Evolutionary conservation across 2,329 filamentous ascomycete species (phyloP).

Genomic region (Botrytis elliptica): DNA sequence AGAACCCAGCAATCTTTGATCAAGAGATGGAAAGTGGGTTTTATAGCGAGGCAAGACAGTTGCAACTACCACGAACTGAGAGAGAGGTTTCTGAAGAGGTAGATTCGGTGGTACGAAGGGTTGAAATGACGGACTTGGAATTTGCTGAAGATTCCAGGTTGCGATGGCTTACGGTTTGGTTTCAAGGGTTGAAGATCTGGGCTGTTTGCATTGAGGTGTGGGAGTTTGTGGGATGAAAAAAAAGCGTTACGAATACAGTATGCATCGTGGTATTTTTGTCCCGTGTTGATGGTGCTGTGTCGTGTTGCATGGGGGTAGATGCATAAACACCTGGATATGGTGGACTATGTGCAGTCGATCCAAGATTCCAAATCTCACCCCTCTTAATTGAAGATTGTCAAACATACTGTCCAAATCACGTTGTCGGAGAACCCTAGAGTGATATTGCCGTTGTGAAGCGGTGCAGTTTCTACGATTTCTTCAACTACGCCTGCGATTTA

Average conservation of each 20-base stretch:
- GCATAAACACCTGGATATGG: too few relatives aligned
- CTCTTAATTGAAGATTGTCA: not conserved
- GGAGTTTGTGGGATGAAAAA: too few relatives aligned
- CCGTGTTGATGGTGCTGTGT: not conserved
- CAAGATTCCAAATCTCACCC: not conserved
- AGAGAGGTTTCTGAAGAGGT: not conserved
- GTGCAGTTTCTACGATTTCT: not conserved
- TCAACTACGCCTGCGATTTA: fast-evolving
- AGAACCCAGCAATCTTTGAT: not conserved
- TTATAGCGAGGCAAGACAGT: not conserved
- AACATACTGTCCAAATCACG: not conserved
- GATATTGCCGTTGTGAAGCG: not conserved
- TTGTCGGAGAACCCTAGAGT: not conserved
- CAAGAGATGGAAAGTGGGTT: not conserved
- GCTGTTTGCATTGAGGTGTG: too few relatives aligned
- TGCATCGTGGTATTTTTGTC: not conserved
- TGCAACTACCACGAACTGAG: not conserved
- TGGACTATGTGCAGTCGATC: not conserved
- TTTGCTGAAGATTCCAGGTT: too few relatives aligned
- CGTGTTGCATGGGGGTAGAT: not conserved
- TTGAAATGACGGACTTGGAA: too few relatives aligned
- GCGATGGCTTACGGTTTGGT: too few relatives aligned
- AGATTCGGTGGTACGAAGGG: not conserved
- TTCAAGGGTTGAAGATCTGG: too few relatives aligned
- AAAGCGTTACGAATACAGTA: too few relatives aligned